Evolutionary conservation across 73 alveolate species (phyloP), one percentile per base, ranked within the genome.

Genomic region (Symbiodinium natans): DNA sequence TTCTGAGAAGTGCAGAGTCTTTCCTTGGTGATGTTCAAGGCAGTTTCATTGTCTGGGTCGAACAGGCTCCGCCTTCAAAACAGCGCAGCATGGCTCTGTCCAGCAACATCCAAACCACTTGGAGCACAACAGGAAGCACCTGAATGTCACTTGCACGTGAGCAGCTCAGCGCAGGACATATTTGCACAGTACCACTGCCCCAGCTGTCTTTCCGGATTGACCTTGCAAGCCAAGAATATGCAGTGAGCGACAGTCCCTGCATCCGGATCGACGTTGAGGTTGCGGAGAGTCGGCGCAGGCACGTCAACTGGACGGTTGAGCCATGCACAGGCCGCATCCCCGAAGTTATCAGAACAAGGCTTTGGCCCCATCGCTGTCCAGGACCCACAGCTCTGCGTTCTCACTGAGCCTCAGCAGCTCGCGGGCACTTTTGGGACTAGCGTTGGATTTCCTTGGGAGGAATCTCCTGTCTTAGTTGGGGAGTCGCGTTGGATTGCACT

Each of bases 121-220:
- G 33, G 10, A 31, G n/a, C 39, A 10, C 75, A 27, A 84, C 29
- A 63, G 19, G 8, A 29, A 82, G 7, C 89, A 39, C 56, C 52
- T 34, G 31, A 10, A 23, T 77, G 41, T 39, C 31, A n/a, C 17
- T 17, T 17, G 63, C 23, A 8, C 8, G 63, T 17, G n/a, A n/a
- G n/a, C n/a, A 39, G 40, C 83, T 39, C 21, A 87, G 94, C 42
- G 42, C 15, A 46, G 8, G 75, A 68, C 97, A 90, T 71, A n/a
- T 41, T 80, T 33, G 74, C 48, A 82, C 97, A 90, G 89, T 90
- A 90, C 97, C 97, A 90, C 52, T 73, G 89, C 19, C 97, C 97
- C 43, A 90, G 87, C 75, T 90, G 39, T 13, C 56, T 68, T 4
- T 90, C 97, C 46, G 48, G 38, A 10, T 63, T 63, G 80, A 40